Conservation (phyloP, 768 basidiomycete species). For the Aureoboletus auriporus region DNA sequence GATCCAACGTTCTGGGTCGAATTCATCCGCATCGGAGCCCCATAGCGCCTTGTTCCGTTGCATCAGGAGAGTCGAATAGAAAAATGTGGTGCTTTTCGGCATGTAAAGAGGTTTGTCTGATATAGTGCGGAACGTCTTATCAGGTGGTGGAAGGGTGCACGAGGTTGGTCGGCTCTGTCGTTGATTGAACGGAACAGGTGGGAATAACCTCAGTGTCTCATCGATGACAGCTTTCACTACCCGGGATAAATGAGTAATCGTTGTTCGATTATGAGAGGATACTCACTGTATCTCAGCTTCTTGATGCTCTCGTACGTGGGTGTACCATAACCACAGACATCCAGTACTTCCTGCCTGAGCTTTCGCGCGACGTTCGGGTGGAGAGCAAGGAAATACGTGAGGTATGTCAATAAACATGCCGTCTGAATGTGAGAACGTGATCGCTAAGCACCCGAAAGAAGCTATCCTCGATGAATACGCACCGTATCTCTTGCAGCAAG, state of each 20-base stretch:
- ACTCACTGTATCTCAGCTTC: conserved; percentile 62
- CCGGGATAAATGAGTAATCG: conserved; percentile 3
- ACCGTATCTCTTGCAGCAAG: conserved; percentile 79
- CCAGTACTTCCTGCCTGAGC: conserved; percentile 59
- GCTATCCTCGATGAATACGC: conserved; percentile 17
- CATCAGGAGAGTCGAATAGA: conserved; percentile 57
- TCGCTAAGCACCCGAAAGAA: background rate
- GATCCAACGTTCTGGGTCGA: conserved; percentile 78
- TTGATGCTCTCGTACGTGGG: conserved; percentile 57
- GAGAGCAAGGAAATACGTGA: conserved; percentile 65
- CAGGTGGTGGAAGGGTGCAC: conserved; percentile 50
- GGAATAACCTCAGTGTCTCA: conserved; percentile 74
- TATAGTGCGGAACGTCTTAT: conserved; percentile 39
- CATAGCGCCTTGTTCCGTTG: conserved; percentile 67
- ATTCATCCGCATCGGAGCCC: conserved; percentile 75
- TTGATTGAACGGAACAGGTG: conserved; percentile 72
- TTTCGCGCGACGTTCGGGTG: conserved; percentile 52
- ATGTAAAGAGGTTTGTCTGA: conserved; percentile 49
- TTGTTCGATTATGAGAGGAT: background rate
- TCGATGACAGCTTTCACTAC: conserved; percentile 74
- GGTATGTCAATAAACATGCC: conserved; percentile 62
- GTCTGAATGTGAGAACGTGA: conserved; percentile 40
- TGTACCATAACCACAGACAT: conserved; percentile 46
- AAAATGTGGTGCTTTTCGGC: conserved; percentile 52
- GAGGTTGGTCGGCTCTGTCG: conserved; percentile 51